Conservation (phyloP, 352 stramenopile genomes). For the Phytophthora pini region DNA sequence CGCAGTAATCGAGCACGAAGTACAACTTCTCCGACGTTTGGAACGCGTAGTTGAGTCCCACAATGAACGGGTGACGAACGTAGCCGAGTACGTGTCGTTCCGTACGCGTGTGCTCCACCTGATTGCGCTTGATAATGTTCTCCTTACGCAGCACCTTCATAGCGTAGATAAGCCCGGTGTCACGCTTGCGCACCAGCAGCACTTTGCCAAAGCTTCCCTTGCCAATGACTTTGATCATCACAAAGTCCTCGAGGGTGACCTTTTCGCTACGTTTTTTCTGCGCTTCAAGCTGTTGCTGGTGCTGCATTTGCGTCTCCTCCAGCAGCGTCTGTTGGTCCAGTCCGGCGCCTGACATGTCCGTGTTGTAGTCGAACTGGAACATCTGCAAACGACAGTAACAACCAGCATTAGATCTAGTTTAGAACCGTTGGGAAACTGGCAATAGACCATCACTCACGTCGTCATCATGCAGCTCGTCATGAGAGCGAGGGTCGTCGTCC, state of each 20-base stretch:
- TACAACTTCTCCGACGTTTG: conserved; percentile 97
- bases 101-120: conserved; percentile 99
- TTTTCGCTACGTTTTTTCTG: conserved; percentile 68
- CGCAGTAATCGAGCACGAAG: conserved; percentile 99
- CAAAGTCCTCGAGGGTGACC: conserved; percentile 92
- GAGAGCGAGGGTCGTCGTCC: conserved; percentile 60
- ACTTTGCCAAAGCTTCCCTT: conserved; percentile 97
- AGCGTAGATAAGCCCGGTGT: conserved; percentile 94
- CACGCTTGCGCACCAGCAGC: conserved; percentile 95
- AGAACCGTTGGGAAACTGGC: not conserved
- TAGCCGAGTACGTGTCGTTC: conserved; percentile 97
- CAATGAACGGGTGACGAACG: conserved; percentile 98
- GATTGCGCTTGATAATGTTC: conserved; percentile 99
- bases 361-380: conserved; percentile 80
- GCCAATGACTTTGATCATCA: conserved; percentile 97
- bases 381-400: conserved; percentile 46
- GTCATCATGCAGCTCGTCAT: conserved; percentile 61
- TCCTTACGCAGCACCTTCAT: conserved; percentile 99
- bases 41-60: conserved; percentile 96
- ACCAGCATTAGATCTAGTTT: conserved; percentile 6
- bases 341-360: conserved; percentile 46
- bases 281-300: conserved; percentile 46
- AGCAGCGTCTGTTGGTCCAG: conserved; percentile 58
- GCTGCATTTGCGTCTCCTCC: conserved; percentile 55
- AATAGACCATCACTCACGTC: conserved; percentile 42